These are phyloP conservation scores for Ceratorhiza oryzae-sativae DNA, from an alignment of 1,284 basidiomycete genomes.

Conservation along the genomic window DNA sequence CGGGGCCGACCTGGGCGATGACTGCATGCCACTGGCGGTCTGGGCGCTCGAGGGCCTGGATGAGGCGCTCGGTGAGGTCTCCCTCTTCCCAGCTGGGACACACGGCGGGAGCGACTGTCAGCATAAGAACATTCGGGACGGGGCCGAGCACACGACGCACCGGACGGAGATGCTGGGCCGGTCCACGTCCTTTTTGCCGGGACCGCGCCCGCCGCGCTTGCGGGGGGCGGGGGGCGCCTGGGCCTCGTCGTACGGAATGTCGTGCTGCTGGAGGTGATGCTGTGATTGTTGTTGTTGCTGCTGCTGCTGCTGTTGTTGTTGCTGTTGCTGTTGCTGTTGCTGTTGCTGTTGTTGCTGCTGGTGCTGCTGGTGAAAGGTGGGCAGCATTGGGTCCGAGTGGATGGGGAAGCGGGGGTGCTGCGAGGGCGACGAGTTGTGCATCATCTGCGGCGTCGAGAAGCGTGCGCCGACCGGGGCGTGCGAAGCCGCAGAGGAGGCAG, in stretches of 20 bases:
- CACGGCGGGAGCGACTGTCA: conserved; percentile 8
- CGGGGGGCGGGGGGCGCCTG: not conserved
- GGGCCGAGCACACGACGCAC: conserved; percentile 26
- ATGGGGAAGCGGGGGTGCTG: conserved; percentile 27
- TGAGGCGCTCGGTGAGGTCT: conserved; percentile 44
- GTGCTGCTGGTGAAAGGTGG: conserved; percentile 21
- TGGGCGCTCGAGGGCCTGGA: conserved; percentile 42
- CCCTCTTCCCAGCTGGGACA: conserved; percentile 44
- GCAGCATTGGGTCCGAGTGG: conserved; percentile 27
- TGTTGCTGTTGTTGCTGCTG: conserved; percentile 22
- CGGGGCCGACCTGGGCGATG: conserved; percentile 41
- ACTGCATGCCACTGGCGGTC: conserved; percentile 44
- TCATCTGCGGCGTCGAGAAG: conserved; percentile 38
- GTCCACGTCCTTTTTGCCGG: conserved; percentile 45
- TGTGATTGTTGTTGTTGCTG: not conserved
- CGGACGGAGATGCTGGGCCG: conserved; percentile 44
- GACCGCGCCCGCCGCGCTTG: conserved; percentile 44
- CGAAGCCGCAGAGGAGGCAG: conserved; percentile 29
- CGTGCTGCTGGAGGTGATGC: conserved; percentile 9
- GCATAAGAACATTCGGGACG: not conserved
- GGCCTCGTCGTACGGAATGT: conserved; percentile 12
- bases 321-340: too few relatives aligned
- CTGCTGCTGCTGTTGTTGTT: conserved; percentile 1
- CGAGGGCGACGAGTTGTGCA: conserved; percentile 36
- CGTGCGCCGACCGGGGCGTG: conserved; percentile 37